Conservation (phyloP, 2,329 filamentous ascomycete species). For the Pseudogymnoascus sp. region DNA sequence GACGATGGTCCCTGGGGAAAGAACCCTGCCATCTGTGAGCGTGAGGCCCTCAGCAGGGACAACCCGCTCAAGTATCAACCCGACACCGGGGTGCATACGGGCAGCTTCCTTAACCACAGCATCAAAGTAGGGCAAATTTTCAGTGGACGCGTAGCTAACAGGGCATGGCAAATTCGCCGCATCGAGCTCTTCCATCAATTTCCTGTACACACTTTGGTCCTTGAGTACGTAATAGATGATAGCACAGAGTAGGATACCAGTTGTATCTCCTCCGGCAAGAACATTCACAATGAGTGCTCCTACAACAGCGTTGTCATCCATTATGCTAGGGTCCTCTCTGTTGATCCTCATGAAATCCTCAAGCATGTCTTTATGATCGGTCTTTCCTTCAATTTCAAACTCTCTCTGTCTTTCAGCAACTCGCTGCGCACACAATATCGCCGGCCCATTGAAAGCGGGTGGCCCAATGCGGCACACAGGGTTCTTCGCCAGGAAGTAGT, state of each 20-base stretch:
- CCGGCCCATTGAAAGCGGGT: slow-evolving; percentile 12
- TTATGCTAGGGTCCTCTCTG: slow-evolving; percentile 8
- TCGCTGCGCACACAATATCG: slow-evolving; percentile 14
- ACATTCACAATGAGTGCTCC: slow-evolving; percentile 10
- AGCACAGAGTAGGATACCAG: slow-evolving; percentile 27
- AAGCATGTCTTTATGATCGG: slow-evolving; percentile 20
- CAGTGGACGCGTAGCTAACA: slow-evolving; percentile 21
- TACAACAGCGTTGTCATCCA: slow-evolving; percentile 11
- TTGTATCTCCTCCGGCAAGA: slow-evolving; percentile 31
- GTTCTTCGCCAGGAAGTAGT: slow-evolving; percentile 19
- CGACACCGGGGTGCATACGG: slow-evolving; percentile 41
- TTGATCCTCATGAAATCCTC: slow-evolving; percentile 22
- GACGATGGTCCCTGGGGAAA: slow-evolving; percentile 33
- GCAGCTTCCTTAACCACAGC: slow-evolving; percentile 45
- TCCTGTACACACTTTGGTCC: slow-evolving; percentile 23
- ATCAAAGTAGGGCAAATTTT: slow-evolving; percentile 37
- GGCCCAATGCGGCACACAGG: slow-evolving; percentile 16
- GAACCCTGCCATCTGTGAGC: slow-evolving; percentile 30
- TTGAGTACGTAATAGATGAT: slow-evolving; percentile 33
- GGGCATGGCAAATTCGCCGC: slow-evolving; percentile 23
- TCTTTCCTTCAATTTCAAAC: not conserved
- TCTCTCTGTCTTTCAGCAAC: slow-evolving; percentile 1
- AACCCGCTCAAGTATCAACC: slow-evolving; percentile 41
- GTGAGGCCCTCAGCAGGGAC: slow-evolving; percentile 36
- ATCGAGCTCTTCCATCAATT: slow-evolving; percentile 32